These are phyloP conservation scores for Didymella exigua DNA, from an alignment of 2,329 filamentous ascomycete species.

Conservation along the genomic window DNA sequence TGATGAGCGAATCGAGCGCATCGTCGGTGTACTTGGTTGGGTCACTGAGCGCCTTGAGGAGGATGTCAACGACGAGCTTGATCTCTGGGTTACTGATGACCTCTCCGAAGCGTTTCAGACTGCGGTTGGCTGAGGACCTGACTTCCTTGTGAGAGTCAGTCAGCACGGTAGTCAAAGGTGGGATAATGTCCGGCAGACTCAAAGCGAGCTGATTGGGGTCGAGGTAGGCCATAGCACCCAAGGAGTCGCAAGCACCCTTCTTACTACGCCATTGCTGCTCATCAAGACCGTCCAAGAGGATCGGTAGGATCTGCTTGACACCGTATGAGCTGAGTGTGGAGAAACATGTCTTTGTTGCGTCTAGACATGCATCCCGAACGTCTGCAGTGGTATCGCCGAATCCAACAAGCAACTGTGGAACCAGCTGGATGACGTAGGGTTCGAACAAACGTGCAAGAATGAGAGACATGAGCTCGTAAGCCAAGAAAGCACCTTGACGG, in stretches of 20 bases:
- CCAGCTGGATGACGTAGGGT: slow-evolving; percentile 94
- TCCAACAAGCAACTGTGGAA: slow-evolving; percentile 84
- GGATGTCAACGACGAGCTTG: slow-evolving; percentile 85
- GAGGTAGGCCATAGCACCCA: slow-evolving; percentile 98
- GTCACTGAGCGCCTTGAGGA: slow-evolving; percentile 95
- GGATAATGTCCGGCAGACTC: slow-evolving; percentile 95
- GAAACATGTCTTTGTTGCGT: slow-evolving; percentile 93
- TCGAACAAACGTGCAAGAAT: slow-evolving; percentile 90
- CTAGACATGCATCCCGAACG: slow-evolving; percentile 89
- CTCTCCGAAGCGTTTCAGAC: slow-evolving; percentile 95
- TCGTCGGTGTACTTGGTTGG: slow-evolving; percentile 97
- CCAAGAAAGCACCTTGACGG: slow-evolving; percentile 84
- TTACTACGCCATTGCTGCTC: slow-evolving; percentile 98
- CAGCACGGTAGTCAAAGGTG: slow-evolving; percentile 87
- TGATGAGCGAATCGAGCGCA: slow-evolving; percentile 90
- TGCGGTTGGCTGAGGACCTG: slow-evolving; percentile 86
- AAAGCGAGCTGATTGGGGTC: slow-evolving; percentile 92
- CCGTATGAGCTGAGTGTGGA: slow-evolving; percentile 91
- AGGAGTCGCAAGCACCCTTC: slow-evolving; percentile 93
- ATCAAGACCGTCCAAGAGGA: slow-evolving; percentile 86
- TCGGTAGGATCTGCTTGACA: slow-evolving; percentile 92
- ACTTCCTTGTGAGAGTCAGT: slow-evolving; percentile 99
- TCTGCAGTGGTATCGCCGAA: slow-evolving; percentile 89
- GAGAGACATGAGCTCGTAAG: slow-evolving; percentile 86
- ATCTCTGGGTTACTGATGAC: slow-evolving; percentile 98